These are phyloP conservation scores for Yamadazyma diddensiae DNA, from an alignment of 1,139 yeast species.

Conservation along the genomic window DNA sequence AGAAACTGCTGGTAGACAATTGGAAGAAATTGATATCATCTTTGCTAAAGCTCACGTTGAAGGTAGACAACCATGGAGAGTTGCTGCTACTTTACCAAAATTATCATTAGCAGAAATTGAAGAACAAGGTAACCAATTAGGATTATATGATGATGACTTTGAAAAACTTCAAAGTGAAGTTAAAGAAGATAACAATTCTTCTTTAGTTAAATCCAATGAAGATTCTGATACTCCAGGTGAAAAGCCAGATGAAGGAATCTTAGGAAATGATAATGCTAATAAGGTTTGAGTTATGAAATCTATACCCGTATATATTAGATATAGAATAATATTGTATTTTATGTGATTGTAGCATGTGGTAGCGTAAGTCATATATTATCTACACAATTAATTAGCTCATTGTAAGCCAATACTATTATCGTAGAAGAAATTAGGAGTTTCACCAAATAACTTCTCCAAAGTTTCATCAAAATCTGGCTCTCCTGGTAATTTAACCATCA, in stretches of 20 bases:
- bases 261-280: constrained; percentile 10
- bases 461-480: constrained; percentile 11
- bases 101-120: constrained; percentile 42
- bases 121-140: constrained; percentile 45
- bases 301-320: too few species aligned
- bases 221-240: constrained; percentile 10
- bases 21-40: constrained; percentile 43
- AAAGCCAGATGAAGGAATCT: constrained; percentile 9
- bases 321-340: too few species aligned
- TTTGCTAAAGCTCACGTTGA: constrained; percentile 47
- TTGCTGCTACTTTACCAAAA: constrained; percentile 48
- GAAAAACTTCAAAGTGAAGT: constrained; percentile 34
- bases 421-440: constrained; percentile 38
- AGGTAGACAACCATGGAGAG: constrained; percentile 43
- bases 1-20: constrained; percentile 44
- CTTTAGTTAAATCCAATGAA: constrained; percentile 13
- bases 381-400: constrained; percentile 4
- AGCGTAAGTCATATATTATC: neutral
- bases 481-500: too few species aligned
- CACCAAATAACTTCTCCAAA: constrained; percentile 13
- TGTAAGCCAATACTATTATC: constrained; percentile 32
- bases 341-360: too few species aligned
- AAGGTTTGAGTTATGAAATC: constrained; percentile 11
- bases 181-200: constrained; percentile 29
- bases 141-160: constrained; percentile 41